A percentile compares a stretch with the other conserved stretches of the same genome.
phyloP scores from a whole-genome alignment of 75 land plant species.

The Selaginella moellendorffii region DNA sequence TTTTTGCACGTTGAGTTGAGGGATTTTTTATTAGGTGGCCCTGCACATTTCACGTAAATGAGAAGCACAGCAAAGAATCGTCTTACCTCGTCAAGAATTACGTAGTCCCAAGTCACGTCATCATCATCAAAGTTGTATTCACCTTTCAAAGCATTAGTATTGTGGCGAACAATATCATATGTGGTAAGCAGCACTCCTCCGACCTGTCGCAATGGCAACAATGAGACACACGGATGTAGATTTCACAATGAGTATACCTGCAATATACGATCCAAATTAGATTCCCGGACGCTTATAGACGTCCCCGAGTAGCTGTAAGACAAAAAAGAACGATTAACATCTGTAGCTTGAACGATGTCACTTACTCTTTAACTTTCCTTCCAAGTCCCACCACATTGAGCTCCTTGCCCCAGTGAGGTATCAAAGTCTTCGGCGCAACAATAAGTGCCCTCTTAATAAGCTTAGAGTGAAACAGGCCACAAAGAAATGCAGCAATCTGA shows the following conservation, averaged over 20 bases:
- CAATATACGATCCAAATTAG: not conserved
- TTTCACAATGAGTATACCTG: not conserved
- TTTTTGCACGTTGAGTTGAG: conserved; percentile 75
- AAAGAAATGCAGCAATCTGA: conserved; percentile 68
- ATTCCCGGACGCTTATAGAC: not conserved
- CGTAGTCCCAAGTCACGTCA: conserved; percentile 63
- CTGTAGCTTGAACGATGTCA: conserved; percentile 10
- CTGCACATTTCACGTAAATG: conserved; percentile 22
- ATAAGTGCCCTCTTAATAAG: conserved; percentile 64
- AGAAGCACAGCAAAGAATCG: not conserved
- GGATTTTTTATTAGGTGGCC: conserved; percentile 97
- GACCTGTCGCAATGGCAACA: not conserved
- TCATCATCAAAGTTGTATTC: conserved; percentile 46
- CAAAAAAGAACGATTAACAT: no score
- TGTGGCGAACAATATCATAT: conserved; percentile 91
- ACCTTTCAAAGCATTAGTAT: conserved; percentile 62
- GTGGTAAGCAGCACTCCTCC: conserved; percentile 90
- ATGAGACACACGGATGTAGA: not conserved
- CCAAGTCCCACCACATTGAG: conserved; percentile 63
- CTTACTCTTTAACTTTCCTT: conserved; percentile 62
- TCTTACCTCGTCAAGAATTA: conserved; percentile 82
- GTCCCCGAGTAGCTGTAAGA: not conserved
- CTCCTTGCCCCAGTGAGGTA: conserved; percentile 91
- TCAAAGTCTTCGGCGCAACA: conserved; percentile 87
- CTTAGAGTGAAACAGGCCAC: conserved; percentile 64